Conservation (phyloP, 352 stramenopile genomes). For the Thraustochytrium sp. region DNA sequence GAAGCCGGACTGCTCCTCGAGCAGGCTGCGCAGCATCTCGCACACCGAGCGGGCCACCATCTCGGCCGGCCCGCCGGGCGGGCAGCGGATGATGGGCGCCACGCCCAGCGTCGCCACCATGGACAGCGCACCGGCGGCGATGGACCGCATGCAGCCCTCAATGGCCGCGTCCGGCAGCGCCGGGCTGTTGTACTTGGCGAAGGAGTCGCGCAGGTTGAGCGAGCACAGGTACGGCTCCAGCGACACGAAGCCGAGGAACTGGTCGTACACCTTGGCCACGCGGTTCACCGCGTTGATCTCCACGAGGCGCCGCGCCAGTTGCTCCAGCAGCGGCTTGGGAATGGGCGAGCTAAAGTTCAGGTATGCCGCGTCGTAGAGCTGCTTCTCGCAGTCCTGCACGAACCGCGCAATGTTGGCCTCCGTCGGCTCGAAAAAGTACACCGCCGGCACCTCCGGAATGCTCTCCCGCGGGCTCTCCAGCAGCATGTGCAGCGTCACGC, state of each 20-base stretch:
- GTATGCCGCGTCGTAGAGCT: conserved; percentile 84
- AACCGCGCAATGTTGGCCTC: conserved; percentile 88
- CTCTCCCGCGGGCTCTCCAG: conserved; percentile 84
- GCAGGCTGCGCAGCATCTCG: neutral
- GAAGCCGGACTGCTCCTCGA: conserved; percentile 74
- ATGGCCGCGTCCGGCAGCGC: conserved; percentile 67
- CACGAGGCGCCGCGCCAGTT: conserved; percentile 69
- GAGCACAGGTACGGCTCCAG: conserved; percentile 89
- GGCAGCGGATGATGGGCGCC: conserved; percentile 90
- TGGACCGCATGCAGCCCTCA: conserved; percentile 57
- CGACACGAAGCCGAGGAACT: conserved; percentile 94
- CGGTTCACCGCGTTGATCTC: conserved; percentile 53
- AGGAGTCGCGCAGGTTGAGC: conserved; percentile 83
- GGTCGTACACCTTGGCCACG: conserved; percentile 91
- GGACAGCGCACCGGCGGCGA: conserved; percentile 78
- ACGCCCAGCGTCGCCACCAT: conserved; percentile 82
- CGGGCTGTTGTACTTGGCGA: conserved; percentile 85
- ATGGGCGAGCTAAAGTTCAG: conserved; percentile 89
- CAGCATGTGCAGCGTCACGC: conserved; percentile 95
- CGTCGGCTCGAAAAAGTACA: conserved; percentile 95
- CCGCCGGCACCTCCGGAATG: conserved; percentile 91
- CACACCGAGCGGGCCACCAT: conserved; percentile 72
- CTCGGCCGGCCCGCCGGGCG: conserved; percentile 83
- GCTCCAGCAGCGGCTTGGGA: conserved; percentile 71
- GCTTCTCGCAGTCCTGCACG: conserved; percentile 80